Evolutionary conservation across 2,329 filamentous ascomycete genomes (phyloP), one percentile per base, ranked within the genome.

Genomic region (Diaporthe citriasiana): DNA sequence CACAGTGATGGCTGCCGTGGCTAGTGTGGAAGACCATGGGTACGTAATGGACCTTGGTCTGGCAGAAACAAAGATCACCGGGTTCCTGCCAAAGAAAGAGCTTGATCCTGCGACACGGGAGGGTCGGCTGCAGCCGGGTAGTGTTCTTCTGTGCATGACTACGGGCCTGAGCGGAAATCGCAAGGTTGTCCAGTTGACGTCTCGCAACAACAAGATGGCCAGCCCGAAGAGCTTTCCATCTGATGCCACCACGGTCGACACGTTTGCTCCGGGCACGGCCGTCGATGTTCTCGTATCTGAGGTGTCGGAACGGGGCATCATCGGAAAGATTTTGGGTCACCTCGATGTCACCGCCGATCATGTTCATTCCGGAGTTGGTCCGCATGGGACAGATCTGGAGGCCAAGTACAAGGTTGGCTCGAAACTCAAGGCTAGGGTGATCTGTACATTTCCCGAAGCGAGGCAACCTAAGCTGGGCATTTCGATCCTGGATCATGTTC

Each of bases 1-100:
- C 77, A 95, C 94, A 59, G 86, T 98, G 27, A 97, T 98, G 88
- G 96, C 95, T 2, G 93, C 95, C 0, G 92, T 99, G 35, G 84
- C 89, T 68, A 99, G 96, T 82, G 93, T 97, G n/a, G 96, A 99
- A 83, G 97, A 99, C 79, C 95, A 98, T 80, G 97, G 97, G 76
- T 89, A 97, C 73, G 90, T 98, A 72, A 98, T 99, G 95, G 95
- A 98, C 78, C 84, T 98, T 50, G 95, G 95, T 25, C 86, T 98
- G 9, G 87, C 91, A 47, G 90, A 91, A 70, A 85, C 88, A 42
- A 88, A 90, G 50, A 82, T 95, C 70, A 92, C 92, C 76, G 97
- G 94, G 3, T 99, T 99, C 84, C 88, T 99, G 80, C 90, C 95
- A 7, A 93, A 93, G 75, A 95, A 93, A 80, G 95, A 98, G 81